phyloP scores from a whole-genome alignment of 1,139 yeast genomes.

The Protomyces inundatus region DNA sequence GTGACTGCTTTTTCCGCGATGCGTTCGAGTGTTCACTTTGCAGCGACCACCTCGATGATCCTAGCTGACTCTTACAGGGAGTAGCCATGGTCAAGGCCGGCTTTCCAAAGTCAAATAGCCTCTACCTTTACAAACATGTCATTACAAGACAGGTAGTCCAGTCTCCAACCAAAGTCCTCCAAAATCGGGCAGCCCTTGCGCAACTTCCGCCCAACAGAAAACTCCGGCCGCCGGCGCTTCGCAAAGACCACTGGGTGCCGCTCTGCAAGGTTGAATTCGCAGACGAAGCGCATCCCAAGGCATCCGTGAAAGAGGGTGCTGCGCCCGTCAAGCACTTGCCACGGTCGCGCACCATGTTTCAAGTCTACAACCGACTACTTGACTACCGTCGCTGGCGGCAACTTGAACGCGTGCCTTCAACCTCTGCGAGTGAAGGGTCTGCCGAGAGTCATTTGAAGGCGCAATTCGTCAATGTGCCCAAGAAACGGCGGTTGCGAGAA shows the following conservation, averaged over 20 bases:
- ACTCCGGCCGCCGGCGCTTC: constrained; percentile 12
- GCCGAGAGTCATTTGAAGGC: background rate
- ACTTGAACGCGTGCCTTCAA: constrained; percentile 12
- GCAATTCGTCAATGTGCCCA: background rate
- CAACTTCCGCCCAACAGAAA: constrained; percentile 23
- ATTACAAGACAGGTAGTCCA: constrained; percentile 11
- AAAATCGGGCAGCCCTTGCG: background rate
- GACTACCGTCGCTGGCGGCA: constrained; percentile 16
- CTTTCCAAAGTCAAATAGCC: constrained; percentile 2
- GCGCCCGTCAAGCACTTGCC: background rate
- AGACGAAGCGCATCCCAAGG: background rate
- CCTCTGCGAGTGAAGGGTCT: background rate
- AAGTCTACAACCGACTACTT: constrained; percentile 14
- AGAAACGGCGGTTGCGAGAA: constrained; percentile 8
- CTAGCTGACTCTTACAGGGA: background rate
- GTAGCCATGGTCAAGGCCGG: background rate
- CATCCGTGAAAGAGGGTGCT: background rate
- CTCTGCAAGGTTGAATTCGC: constrained; percentile 6
- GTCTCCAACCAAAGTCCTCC: constrained; percentile 3
- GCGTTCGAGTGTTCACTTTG: too few species aligned
- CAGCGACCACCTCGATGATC: too few species aligned
- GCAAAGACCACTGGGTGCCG: constrained; percentile 23
- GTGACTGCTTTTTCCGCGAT: background rate
- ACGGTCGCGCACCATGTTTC: constrained; percentile 1
- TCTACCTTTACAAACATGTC: constrained; percentile 13